Evolutionary conservation across 371 early-diverging fungal species (phyloP), one percentile per base, ranked within the genome.

Genomic region (Circinella minor): DNA sequence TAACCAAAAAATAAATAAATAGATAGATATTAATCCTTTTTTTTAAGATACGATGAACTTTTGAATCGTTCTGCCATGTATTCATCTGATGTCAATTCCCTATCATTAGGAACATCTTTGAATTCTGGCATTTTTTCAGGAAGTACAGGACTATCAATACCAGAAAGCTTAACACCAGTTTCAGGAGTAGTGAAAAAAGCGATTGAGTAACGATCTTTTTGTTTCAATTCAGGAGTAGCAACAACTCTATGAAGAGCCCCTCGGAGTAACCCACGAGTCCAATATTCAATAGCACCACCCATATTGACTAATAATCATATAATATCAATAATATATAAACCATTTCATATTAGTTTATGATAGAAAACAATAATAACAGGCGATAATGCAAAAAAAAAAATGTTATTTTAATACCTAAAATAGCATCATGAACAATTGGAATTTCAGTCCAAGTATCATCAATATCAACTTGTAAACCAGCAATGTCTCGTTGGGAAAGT

Each of bases 211-310:
- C 91, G 75, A 37, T 82, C 79, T 37, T 74, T 71, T 38, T 72
- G 36, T 20, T 71, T 67, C 43, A 75, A 80, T 55, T 80, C 81
- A 2, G 77, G 80, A 36, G 74, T 72, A 74, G 78, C 82, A 57
- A 87, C 79, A 14, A 91, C 91, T 0, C 92, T 86, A 66, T 90
- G 91, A 71, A 76, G 77, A 14, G 88, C 88, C 1, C 88, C 89
- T 76, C 77, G 82, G 46, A 92, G 68, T 27, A 86, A 65, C 1
- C 87, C 89, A 34, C 80, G 79, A 14, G 90, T 87, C 92, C 92
- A 92, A 69, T 82, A 86, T 65, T 87, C 86, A 15, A 92, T 63
- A 39, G 86, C 77, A 68, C 90, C 91, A 4, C 83, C 92, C 51
- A 88, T 77, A 75, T 91, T 92, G 63, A 92, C 82, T 67, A 46